A percentile compares a stretch with the other conserved stretches of the same genome.
Evolutionary conservation across 441 rosid genomes (phyloP).

Genomic region (Gossypium lobatum): DNA sequence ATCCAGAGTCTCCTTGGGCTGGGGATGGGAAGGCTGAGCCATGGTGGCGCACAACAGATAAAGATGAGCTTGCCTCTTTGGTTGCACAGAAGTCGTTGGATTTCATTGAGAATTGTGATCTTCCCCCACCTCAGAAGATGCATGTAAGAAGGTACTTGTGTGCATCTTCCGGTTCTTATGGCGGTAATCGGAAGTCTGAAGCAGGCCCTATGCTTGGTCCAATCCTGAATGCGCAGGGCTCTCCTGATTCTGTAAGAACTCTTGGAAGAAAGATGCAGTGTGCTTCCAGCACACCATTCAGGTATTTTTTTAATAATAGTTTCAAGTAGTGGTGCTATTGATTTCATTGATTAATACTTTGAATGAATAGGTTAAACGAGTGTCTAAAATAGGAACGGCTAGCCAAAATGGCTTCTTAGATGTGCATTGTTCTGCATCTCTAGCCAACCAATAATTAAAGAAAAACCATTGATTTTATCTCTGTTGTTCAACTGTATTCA

Average conservation of each 20-base stretch:
- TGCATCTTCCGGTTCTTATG: conserved; percentile 31
- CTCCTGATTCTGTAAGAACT: conserved; percentile 21
- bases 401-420: not conserved
- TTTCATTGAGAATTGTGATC: conserved; percentile 78
- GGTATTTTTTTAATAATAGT: conserved; percentile 27
- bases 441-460: not conserved
- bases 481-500: not conserved
- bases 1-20: conserved; percentile 60
- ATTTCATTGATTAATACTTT: not conserved
- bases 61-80: conserved; percentile 72
- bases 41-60: conserved; percentile 88
- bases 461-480: not conserved
- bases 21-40: conserved; percentile 58
- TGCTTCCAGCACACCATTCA: conserved; percentile 36
- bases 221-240: conserved; percentile 18
- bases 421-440: conserved; percentile 2
- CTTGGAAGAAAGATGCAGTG: conserved; percentile 19
- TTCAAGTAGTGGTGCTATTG: not conserved
- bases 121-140: conserved; percentile 81
- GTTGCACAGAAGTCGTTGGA: conserved; percentile 76
- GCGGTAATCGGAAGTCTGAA: conserved; percentile 25
- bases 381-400: no score
- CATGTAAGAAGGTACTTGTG: conserved; percentile 39
- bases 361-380: not conserved
- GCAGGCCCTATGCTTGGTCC: conserved; percentile 23